Conservation (phyloP, 2,329 filamentous ascomycete species). For the Lasiodiplodia sp. region DNA sequence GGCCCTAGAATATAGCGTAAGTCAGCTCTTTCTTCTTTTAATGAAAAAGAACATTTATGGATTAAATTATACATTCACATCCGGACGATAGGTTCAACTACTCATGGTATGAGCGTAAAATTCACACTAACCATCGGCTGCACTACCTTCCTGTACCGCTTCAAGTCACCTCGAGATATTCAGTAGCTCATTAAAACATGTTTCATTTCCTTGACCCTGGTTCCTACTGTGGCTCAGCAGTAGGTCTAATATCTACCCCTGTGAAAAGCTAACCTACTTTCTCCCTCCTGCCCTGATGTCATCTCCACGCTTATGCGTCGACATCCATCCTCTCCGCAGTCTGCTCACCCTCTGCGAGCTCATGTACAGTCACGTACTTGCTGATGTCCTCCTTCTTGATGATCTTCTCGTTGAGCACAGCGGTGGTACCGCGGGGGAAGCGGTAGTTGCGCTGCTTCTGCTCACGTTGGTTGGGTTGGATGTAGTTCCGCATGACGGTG, state of each 20-base stretch:
- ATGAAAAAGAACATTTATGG: no score
- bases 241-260: conserved; percentile 6
- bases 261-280: not conserved
- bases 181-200: conserved; percentile 15
- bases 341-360: conserved; percentile 72
- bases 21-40: not conserved
- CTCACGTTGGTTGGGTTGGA: conserved; percentile 89
- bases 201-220: conserved; percentile 7
- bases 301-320: conserved; percentile 49
- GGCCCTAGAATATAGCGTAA: no score
- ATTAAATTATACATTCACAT: no score
- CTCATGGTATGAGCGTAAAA: no score
- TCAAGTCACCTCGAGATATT: not conserved
- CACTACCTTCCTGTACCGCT: no score
- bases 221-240: not conserved
- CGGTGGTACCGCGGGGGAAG: conserved; percentile 91
- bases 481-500: conserved; percentile 88
- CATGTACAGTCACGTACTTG: conserved; percentile 91
- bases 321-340: conserved; percentile 72
- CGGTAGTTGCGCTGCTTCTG: conserved; percentile 93
- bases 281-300: not conserved
- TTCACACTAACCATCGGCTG: no score
- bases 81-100: no score
- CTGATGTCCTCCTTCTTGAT: conserved; percentile 93
- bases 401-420: conserved; percentile 93